Conservation (phyloP, 176 grass and related monocot species). For the Triticum turgidum region DNA sequence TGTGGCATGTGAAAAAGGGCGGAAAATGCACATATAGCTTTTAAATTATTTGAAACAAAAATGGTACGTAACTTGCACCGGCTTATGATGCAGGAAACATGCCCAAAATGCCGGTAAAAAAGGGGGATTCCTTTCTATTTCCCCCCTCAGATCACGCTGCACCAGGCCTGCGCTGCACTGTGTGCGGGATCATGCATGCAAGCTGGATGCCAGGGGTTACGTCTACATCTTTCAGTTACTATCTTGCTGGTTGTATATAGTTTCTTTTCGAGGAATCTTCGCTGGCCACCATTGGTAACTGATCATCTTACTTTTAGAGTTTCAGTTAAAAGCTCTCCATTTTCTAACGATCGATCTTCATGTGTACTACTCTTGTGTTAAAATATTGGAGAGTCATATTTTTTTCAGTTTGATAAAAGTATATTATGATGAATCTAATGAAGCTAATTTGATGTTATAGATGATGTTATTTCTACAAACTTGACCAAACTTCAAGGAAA, state of each 20-base stretch:
- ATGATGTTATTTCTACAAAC: neutral
- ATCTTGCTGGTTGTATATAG: neutral
- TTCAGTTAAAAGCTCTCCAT: neutral
- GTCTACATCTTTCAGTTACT: neutral
- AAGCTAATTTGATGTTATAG: neutral
- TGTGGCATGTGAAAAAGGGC: neutral
- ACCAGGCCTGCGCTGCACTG: neutral
- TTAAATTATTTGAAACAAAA: neutral
- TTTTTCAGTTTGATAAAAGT: neutral
- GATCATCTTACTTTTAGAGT: neutral
- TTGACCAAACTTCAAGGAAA: too few relatives aligned
- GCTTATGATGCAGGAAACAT: constrained; percentile 30
- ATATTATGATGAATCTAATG: neutral
- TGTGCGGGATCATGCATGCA: neutral
- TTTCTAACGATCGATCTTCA: neutral
- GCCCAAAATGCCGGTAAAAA: constrained; percentile 8
- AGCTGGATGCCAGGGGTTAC: constrained; percentile 8
- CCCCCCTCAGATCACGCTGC: neutral
- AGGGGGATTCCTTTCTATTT: neutral
- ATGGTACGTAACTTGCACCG: neutral
- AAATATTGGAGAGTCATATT: too few relatives aligned
- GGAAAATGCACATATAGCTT: neutral
- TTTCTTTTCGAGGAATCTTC: neutral
- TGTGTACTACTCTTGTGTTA: neutral
- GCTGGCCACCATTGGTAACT: neutral